Evolutionary conservation across 179 eudicot genomes (phyloP).

Genomic region (Patellifolia procumbens): DNA sequence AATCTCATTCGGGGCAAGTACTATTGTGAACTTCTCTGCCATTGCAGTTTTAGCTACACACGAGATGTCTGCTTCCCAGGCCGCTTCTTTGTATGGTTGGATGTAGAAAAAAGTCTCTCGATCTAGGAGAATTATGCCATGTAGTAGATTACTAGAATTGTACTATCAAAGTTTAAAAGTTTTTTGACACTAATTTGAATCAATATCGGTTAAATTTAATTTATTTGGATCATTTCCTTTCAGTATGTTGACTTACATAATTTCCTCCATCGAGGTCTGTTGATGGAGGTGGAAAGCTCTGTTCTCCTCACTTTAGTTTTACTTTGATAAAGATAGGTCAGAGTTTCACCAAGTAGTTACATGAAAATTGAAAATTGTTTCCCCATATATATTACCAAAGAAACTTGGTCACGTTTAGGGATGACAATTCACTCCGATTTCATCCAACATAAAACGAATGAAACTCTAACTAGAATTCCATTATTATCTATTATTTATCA

Average conservation of each 20-base stretch:
- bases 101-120: slow-evolving; percentile 1
- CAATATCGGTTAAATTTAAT: neutral
- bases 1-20: slow-evolving; percentile 18
- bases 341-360: too few relatives aligned
- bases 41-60: slow-evolving; percentile 26
- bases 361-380: too few relatives aligned
- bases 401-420: too few relatives aligned
- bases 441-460: too few relatives aligned
- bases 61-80: slow-evolving; percentile 1
- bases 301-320: neutral
- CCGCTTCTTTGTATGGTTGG: neutral
- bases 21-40: slow-evolving; percentile 13
- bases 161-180: slow-evolving; percentile 19
- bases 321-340: too few relatives aligned
- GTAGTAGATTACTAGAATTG: slow-evolving; percentile 21
- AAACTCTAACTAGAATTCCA: too few relatives aligned
- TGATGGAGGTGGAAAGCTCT: neutral
- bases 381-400: too few relatives aligned
- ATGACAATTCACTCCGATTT: too few relatives aligned
- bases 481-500: too few relatives aligned
- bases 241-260: neutral
- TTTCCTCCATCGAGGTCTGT: neutral
- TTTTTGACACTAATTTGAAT: slow-evolving; percentile 24
- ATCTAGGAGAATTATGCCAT: slow-evolving; percentile 12
- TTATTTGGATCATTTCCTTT: neutral